Evolutionary conservation across 1,284 basidiomycete genomes (phyloP), one percentile per base, ranked within the genome.

Genomic region (Tetrapyrgos nigripes): DNA sequence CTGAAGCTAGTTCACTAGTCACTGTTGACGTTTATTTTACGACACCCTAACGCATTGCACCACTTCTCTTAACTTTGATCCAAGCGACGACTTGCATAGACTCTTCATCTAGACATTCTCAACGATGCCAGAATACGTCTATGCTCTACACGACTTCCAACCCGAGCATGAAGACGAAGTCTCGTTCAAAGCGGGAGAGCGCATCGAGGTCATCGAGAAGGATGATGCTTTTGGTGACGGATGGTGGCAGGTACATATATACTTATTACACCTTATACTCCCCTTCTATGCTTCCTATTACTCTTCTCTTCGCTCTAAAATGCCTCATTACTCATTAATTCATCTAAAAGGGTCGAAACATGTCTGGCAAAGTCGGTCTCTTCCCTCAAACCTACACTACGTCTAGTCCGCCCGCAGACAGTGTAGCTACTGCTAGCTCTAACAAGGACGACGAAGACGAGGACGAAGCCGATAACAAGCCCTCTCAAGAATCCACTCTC

Each of bases 91-190:
- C 31, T 27, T 47, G 26, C 44, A 49, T 48, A 37, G 21, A 24
- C 24, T 31, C 26, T 35, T 31, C 54, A 29, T 37, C 26, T 33
- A 44, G 35, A 3, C 27, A 19, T n/a, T 28, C 3, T 48, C 31
- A 11, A 43, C 40, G 13, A 82, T 82, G 81, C 71, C 76, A 24
- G 78, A 80, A 62, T 83, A 82, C 70, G 91, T 94, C 56, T 93
- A 91, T 70, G 94, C 91, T 1, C 78, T 93, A 26, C 92, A 96
- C 72, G 89, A 93, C 70, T 98, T 98, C 68, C 69, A 79, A 17
- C 96, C 96, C 9, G 96, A 99, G 76, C 89, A 98, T 73, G 91
- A 93, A 53, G 97, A 99, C 76, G 97, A 99, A 75, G 86, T 98
- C 52, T 74, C 88, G 3, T 98, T 99, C 74, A 82, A 79, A 58